Conservation (phyloP, 306 rosid species). For the Trifolium subterraneum region DNA sequence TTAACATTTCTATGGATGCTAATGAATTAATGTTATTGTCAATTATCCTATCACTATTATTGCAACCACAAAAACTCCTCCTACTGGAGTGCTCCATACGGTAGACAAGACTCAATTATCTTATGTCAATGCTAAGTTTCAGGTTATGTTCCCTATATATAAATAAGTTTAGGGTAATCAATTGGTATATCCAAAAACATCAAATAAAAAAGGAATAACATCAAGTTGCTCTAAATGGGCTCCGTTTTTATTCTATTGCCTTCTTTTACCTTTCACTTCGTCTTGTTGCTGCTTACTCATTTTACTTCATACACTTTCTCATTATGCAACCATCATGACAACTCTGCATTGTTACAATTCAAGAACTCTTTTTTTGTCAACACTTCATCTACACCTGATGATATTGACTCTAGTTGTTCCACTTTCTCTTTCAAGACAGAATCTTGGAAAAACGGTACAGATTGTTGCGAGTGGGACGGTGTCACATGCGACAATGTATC, state of each 20-base stretch:
- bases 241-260: background rate
- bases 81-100: background rate
- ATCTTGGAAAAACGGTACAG: background rate
- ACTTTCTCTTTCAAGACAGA: background rate
- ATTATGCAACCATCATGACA: constrained; percentile 17
- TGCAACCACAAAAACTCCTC: background rate
- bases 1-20: background rate
- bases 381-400: background rate
- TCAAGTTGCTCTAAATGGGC: background rate
- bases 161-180: no score
- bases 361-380: constrained; percentile 5
- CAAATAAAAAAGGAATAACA: background rate
- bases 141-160: no score
- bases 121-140: no score
- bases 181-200: background rate
- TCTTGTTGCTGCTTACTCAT: background rate
- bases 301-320: constrained; percentile 3
- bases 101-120: background rate
- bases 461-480: background rate
- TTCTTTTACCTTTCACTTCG: background rate
- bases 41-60: background rate
- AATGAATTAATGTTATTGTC: background rate
- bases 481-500: background rate
- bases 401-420: background rate
- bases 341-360: constrained; percentile 14